phyloP scores from a whole-genome alignment of 768 basidiomycete genomes.

The Tulasnella sp. region DNA sequence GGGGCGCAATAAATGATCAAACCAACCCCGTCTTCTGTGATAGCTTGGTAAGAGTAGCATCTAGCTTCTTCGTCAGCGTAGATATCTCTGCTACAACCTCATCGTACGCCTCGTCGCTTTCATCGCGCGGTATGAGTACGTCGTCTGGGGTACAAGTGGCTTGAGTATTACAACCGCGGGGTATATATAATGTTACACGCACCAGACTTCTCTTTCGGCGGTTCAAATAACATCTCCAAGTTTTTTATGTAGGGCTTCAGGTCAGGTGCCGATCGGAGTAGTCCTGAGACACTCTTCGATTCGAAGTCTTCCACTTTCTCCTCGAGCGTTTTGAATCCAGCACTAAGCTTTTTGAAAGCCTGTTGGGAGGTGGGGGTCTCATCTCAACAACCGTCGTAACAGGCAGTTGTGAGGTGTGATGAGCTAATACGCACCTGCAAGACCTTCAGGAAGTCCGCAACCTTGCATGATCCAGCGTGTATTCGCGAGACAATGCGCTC shows the following conservation, averaged over 20 bases:
- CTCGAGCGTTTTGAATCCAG: constrained; percentile 51
- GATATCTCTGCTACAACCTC: constrained; percentile 59
- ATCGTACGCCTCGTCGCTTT: constrained; percentile 82
- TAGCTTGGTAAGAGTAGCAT: constrained; percentile 54
- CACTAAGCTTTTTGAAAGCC: constrained; percentile 67
- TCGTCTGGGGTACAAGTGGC: constrained; percentile 25
- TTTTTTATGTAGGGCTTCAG: constrained; percentile 58
- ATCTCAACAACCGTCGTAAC: too few species aligned
- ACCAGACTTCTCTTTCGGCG: constrained; percentile 48
- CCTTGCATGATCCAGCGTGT: constrained; percentile 82
- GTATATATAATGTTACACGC: constrained; percentile 9
- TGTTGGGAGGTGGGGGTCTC: constrained; percentile 26
- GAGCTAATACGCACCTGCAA: too few species aligned
- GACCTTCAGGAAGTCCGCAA: constrained; percentile 80
- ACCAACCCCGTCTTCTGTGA: constrained; percentile 57
- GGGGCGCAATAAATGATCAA: neutral
- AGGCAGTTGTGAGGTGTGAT: neutral
- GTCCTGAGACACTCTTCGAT: constrained; percentile 60
- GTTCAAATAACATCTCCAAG: constrained; percentile 59
- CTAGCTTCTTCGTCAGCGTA: constrained; percentile 58
- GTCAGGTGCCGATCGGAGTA: constrained; percentile 76
- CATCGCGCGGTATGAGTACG: constrained; percentile 69
- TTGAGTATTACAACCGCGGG: neutral
- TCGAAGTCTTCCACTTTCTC: constrained; percentile 62
- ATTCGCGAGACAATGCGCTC: constrained; percentile 92